Percentiles rank a stretch among this genome's conserved stretches.
These are phyloP conservation scores for Ceratobasidium sp. DNA, from an alignment of 1,284 basidiomycete genomes.

Conservation along the genomic window DNA sequence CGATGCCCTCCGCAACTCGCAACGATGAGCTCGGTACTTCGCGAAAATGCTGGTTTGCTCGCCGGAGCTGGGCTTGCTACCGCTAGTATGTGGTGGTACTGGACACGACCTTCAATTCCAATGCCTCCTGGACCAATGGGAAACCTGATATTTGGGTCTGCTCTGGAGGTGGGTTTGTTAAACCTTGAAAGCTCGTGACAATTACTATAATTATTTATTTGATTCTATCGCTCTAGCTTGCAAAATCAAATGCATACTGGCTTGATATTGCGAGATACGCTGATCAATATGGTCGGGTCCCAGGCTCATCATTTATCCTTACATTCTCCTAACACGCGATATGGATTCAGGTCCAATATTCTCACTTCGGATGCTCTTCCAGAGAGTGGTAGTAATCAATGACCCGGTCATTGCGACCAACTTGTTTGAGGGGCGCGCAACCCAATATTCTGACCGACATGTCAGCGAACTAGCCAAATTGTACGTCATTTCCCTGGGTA, in stretches of 20 bases:
- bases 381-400: not conserved
- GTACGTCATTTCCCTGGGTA: not conserved
- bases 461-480: not conserved
- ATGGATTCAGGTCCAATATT: not conserved
- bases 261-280: slow-evolving; percentile 10
- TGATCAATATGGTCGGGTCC: not conserved
- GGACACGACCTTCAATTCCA: too few relatives aligned
- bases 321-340: not conserved
- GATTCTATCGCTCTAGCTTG: too few relatives aligned
- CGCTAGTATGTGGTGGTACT: too few relatives aligned
- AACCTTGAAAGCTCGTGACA: too few relatives aligned
- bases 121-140: too few relatives aligned
- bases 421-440: not conserved
- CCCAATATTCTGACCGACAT: not conserved
- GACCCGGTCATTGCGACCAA: not conserved
- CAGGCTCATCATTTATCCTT: not conserved
- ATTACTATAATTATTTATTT: too few relatives aligned
- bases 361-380: not conserved
- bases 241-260: not conserved
- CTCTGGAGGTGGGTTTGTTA: too few relatives aligned
- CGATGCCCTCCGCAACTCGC: too few relatives aligned
- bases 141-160: too few relatives aligned
- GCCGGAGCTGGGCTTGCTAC: too few relatives aligned
- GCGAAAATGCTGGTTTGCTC: too few relatives aligned
- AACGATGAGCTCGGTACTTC: too few relatives aligned